Evolutionary conservation across 352 stramenopile species (phyloP).

Genomic region (Pelagophyceae sp.): DNA sequence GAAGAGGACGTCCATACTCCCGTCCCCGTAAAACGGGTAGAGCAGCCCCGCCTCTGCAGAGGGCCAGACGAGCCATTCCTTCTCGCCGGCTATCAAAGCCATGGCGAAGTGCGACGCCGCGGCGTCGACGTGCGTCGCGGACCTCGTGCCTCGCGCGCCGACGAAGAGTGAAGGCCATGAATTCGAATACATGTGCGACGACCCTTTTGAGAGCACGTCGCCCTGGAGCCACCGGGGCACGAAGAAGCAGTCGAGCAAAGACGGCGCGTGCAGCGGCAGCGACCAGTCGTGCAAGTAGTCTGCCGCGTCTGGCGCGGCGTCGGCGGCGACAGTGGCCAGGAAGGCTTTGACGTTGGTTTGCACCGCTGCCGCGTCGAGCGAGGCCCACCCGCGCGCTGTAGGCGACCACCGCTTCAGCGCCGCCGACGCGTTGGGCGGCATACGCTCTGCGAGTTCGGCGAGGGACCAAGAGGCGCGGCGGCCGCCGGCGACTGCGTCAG

Average conservation of each 20-base stretch:
- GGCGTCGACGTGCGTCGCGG: neutral
- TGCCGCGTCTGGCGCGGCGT: neutral
- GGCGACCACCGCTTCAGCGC: neutral
- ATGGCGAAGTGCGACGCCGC: constrained; percentile 6
- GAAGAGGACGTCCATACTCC: neutral
- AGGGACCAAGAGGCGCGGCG: neutral
- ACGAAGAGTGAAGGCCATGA: constrained; percentile 17
- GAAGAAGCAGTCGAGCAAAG: neutral
- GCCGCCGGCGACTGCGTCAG: neutral
- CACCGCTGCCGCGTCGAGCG: too few species aligned
- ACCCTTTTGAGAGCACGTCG: neutral
- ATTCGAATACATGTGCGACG: neutral
- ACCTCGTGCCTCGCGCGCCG: neutral
- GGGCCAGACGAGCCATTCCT: constrained; percentile 14
- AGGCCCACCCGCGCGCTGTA: too few species aligned
- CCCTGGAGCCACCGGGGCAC: neutral
- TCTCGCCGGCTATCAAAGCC: neutral
- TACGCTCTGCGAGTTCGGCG: neutral
- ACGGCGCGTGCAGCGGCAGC: neutral
- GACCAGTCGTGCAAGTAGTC: constrained; percentile 18
- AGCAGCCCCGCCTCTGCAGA: neutral
- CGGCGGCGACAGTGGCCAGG: too few species aligned
- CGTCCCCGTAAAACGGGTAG: neutral
- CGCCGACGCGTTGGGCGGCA: neutral
- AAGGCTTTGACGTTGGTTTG: too few species aligned